These are phyloP conservation scores for Coniochaeta prunicola DNA, from an alignment of 2,329 filamentous ascomycete genomes.

Conservation along the genomic window DNA sequence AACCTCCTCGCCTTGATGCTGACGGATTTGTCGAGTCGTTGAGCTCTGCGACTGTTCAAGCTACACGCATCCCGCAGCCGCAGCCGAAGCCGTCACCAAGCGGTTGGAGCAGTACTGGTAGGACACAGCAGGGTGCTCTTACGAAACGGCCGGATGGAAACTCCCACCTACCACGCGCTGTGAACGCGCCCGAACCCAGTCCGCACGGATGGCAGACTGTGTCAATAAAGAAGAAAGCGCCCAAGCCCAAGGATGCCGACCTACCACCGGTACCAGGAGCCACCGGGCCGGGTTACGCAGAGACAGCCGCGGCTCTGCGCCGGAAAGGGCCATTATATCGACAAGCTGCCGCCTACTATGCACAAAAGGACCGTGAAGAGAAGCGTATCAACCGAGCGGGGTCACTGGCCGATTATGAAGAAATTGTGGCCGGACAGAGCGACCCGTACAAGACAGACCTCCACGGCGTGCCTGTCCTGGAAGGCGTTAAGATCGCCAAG, in stretches of 20 bases:
- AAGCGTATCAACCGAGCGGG: slow-evolving; percentile 23
- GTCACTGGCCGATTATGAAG: slow-evolving; percentile 44
- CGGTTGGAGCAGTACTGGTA: not conserved
- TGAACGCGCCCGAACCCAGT: not conserved
- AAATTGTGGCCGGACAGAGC: slow-evolving; percentile 62
- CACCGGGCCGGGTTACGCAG: slow-evolving; percentile 17
- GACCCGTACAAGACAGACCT: slow-evolving; percentile 59
- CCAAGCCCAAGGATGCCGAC: not conserved
- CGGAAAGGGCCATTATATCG: slow-evolving; percentile 64
- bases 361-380: slow-evolving; percentile 60
- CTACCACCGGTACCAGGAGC: not conserved
- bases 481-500: slow-evolving; percentile 72
- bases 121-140: not conserved
- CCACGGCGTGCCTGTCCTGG: slow-evolving; percentile 74
- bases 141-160: not conserved
- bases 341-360: slow-evolving; percentile 70
- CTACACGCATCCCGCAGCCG: not conserved
- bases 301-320: slow-evolving; percentile 21
- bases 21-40: not conserved
- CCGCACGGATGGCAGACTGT: not conserved
- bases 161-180: not conserved
- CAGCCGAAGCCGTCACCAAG: too few species aligned
- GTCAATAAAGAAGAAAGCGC: not conserved
- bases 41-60: not conserved
- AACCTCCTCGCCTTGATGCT: not conserved